A percentile compares a stretch with the other conserved stretches of the same genome.
Evolutionary conservation across 1,284 basidiomycete species (phyloP).

Genomic region (Xerocomus minutiporus): DNA sequence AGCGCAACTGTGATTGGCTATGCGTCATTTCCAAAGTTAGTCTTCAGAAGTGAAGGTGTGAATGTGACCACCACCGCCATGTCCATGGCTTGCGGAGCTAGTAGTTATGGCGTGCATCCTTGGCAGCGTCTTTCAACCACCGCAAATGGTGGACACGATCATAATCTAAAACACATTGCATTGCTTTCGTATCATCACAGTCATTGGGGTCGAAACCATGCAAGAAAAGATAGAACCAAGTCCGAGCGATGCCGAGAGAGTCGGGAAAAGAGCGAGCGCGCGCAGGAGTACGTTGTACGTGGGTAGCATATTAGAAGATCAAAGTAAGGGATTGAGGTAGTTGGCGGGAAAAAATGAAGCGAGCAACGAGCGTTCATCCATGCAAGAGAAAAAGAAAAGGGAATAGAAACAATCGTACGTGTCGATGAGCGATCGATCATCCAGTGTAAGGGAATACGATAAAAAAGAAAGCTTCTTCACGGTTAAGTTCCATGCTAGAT

Average conservation of each 20-base stretch:
- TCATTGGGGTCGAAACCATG: background rate
- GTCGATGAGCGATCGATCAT: background rate
- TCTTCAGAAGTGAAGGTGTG: too few species aligned
- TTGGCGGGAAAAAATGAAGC: background rate
- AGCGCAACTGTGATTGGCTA: too few species aligned
- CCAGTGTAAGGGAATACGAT: background rate
- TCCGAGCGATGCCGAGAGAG: conserved; percentile 14
- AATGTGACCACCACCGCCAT: too few species aligned
- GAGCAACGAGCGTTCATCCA: conserved; percentile 12
- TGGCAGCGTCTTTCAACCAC: background rate
- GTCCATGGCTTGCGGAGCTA: too few species aligned
- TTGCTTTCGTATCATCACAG: conserved; percentile 11
- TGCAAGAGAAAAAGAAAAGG: background rate
- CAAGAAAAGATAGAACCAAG: background rate
- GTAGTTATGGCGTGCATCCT: background rate
- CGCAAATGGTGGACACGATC: background rate
- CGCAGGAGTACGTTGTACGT: background rate
- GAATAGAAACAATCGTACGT: background rate
- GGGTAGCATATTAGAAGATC: background rate
- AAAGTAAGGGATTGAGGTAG: background rate
- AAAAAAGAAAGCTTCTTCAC: conserved; percentile 7
- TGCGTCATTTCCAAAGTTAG: too few species aligned
- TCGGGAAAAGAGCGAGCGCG: background rate
- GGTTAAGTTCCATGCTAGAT: conserved; percentile 21
- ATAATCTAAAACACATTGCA: background rate